Evolutionary conservation across 441 rosid genomes (phyloP).

Genomic region (Dalechampia spathulata): DNA sequence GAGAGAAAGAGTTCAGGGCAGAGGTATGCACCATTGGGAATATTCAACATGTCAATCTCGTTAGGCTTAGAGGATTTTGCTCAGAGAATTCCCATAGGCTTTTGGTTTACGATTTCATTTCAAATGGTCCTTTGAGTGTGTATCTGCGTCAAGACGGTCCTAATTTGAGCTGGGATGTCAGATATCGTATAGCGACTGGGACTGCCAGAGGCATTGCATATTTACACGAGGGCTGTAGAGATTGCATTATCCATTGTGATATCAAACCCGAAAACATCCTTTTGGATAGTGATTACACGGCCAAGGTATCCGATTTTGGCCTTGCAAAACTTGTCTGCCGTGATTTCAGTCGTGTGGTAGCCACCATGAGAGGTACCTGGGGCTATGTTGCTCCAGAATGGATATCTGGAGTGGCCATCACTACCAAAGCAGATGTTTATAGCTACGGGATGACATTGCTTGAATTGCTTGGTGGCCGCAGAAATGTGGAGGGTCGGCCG

Average conservation of each 20-base stretch:
- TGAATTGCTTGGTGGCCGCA: slow-evolving; percentile 72
- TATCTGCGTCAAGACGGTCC: slow-evolving; percentile 46
- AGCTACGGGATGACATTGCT: slow-evolving; percentile 90
- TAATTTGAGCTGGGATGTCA: slow-evolving; percentile 56
- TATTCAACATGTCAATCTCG: slow-evolving; percentile 83
- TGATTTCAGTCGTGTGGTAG: slow-evolving; percentile 75
- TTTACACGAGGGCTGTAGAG: slow-evolving; percentile 84
- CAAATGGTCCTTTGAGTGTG: slow-evolving; percentile 67
- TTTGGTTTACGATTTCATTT: slow-evolving; percentile 84
- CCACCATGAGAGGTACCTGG: slow-evolving; percentile 88
- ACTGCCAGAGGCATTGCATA: slow-evolving; percentile 80
- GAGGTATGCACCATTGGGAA: slow-evolving; percentile 88
- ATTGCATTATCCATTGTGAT: slow-evolving; percentile 88
- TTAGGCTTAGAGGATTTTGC: slow-evolving; percentile 82
- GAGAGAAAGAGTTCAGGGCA: slow-evolving; percentile 76
- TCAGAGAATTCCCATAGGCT: slow-evolving; percentile 67
- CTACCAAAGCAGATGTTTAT: slow-evolving; percentile 80
- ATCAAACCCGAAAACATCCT: slow-evolving; percentile 91
- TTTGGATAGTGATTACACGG: slow-evolving; percentile 49
- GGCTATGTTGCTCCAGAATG: slow-evolving; percentile 93
- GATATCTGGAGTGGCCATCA: slow-evolving; percentile 82
- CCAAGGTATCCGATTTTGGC: slow-evolving; percentile 83
- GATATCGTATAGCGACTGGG: slow-evolving; percentile 57
- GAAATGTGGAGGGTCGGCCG: slow-evolving; percentile 54
- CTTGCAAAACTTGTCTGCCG: slow-evolving; percentile 79